phyloP scores from a whole-genome alignment of 2,329 filamentous ascomycete species.

The Venturia asperata region DNA sequence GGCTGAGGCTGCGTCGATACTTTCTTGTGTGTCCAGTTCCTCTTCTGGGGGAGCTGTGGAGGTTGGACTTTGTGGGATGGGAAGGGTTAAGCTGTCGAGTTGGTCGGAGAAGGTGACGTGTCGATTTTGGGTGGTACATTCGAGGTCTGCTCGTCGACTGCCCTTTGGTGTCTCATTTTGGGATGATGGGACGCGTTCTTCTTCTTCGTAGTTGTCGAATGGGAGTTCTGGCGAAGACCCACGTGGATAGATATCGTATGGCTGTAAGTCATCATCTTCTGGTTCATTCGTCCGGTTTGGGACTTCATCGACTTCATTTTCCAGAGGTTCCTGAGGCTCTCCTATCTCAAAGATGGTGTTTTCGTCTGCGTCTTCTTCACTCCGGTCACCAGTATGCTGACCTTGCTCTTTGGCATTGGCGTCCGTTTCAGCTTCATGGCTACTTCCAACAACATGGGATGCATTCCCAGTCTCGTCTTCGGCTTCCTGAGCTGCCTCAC shows the following conservation, averaged over 20 bases:
- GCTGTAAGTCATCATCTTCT: not conserved
- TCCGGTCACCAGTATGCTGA: not conserved
- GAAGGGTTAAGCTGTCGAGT: not conserved
- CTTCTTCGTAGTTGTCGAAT: not conserved
- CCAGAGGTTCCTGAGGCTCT: not conserved
- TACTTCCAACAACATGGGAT: not conserved
- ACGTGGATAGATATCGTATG: not conserved
- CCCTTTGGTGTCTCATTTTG: slow-evolving; percentile 10
- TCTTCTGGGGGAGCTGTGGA: not conserved
- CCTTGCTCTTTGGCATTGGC: not conserved
- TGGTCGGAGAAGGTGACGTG: not conserved
- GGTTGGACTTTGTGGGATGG: not conserved
- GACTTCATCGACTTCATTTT: not conserved
- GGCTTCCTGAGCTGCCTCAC: not conserved
- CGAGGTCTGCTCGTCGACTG: not conserved
- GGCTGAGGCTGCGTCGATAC: slow-evolving; percentile 2
- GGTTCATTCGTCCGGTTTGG: not conserved
- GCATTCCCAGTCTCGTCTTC: not conserved
- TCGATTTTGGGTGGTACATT: not conserved
- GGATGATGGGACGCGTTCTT: slow-evolving; percentile 12
- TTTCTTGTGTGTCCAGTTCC: slow-evolving; percentile 3
- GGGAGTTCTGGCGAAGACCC: not conserved
- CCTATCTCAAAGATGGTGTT: not conserved
- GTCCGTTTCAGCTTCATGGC: not conserved
- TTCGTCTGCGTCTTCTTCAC: not conserved